phyloP scores from a whole-genome alignment of 2,329 filamentous ascomycete genomes.

The Diaporthe aspalathi region DNA sequence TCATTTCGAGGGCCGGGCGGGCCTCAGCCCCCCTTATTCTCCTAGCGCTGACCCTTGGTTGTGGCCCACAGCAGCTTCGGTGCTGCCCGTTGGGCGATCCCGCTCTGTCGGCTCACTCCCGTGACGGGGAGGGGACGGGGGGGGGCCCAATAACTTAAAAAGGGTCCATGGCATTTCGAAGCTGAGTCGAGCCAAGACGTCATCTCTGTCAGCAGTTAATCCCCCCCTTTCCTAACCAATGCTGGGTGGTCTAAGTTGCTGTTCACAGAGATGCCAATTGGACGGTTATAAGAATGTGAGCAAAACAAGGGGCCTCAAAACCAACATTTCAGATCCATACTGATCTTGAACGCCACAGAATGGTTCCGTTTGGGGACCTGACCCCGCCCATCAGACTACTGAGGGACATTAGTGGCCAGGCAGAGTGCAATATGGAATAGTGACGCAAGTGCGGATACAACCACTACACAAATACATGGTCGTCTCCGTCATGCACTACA shows the following conservation, averaged over 20 bases:
- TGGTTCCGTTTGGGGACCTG: background rate
- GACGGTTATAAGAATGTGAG: too few relatives aligned
- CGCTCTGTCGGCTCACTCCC: conserved; percentile 2
- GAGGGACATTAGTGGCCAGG: background rate
- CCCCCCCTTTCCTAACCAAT: background rate
- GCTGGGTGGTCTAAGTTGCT: background rate
- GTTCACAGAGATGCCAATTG: background rate
- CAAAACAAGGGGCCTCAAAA: too few relatives aligned
- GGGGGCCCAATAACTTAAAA: conserved; percentile 18
- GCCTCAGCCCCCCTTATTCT: conserved; percentile 13
- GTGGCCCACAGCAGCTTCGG: background rate
- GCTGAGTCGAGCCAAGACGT: conserved; percentile 27
- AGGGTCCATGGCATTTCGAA: conserved; percentile 18
- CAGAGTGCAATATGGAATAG: conserved; percentile 2
- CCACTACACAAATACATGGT: background rate
- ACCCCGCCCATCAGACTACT: background rate
- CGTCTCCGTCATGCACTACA: background rate
- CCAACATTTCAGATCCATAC: background rate
- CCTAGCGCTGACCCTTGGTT: conserved; percentile 14
- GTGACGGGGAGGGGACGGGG: conserved; percentile 3
- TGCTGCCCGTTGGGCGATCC: conserved; percentile 14
- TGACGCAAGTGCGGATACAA: conserved; percentile 12
- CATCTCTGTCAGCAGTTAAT: conserved; percentile 1
- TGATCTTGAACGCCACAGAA: background rate
- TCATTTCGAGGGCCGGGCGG: conserved; percentile 10